Evolutionary conservation across 257 asterid species (phyloP).

Genomic region (Solanum ossicruentum): DNA sequence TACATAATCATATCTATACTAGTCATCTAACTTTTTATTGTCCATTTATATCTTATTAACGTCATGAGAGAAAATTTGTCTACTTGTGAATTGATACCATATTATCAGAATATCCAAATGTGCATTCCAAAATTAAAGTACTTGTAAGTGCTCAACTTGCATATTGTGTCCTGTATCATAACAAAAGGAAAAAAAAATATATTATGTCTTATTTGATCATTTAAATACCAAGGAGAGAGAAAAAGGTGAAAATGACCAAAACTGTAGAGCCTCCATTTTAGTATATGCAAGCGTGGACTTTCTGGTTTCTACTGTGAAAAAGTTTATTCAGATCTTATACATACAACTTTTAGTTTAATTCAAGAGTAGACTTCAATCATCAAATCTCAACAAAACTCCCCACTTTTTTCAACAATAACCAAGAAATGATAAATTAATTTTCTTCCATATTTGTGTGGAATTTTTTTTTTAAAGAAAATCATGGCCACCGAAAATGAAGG

Average conservation of each 20-base stretch:
- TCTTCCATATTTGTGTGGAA: neutral
- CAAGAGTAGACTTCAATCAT: neutral
- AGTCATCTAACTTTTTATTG: no score
- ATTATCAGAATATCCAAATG: no score
- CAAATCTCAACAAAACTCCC: neutral
- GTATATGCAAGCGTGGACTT: neutral
- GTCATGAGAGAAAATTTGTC: no score
- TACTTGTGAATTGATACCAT: neutral
- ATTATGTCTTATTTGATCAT: neutral
- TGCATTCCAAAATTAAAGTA: no score
- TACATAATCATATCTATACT: no score
- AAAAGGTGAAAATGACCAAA: neutral
- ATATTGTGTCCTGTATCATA: neutral
- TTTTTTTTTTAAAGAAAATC: neutral
- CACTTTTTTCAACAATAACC: neutral
- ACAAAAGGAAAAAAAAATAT: neutral
- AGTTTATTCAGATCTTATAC: neutral
- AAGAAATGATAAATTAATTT: neutral
- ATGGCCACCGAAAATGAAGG: conserved; percentile 47
- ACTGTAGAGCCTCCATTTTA: neutral
- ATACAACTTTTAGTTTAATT: neutral
- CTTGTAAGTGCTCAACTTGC: neutral
- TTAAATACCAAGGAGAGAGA: neutral
- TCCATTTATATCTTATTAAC: no score
- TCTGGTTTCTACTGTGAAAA: neutral